phyloP scores from a whole-genome alignment of 1,284 basidiomycete species.

The Cutaneotrichosporon sp. region DNA sequence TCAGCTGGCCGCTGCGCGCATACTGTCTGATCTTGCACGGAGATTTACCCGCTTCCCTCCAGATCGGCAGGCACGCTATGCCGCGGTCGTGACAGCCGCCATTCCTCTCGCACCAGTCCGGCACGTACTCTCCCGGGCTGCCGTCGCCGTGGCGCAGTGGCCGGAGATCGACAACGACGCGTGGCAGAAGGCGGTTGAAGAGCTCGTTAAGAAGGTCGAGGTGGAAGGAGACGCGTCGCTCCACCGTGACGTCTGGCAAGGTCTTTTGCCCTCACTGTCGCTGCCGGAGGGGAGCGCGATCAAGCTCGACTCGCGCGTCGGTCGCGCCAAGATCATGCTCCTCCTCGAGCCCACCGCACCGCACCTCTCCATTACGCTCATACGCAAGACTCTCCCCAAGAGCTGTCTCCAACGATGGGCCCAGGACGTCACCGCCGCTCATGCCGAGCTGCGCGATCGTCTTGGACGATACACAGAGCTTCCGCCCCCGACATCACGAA shows the following conservation, averaged over 20 bases:
- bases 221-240: slow-evolving; percentile 17
- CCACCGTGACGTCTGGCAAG: slow-evolving; percentile 33
- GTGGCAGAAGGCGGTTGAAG: slow-evolving; percentile 16
- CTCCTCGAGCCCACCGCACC: slow-evolving; percentile 13
- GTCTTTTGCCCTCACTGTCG: slow-evolving; percentile 10
- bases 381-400: slow-evolving; percentile 5
- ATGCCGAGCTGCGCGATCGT: slow-evolving; percentile 15
- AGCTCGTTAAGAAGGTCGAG: slow-evolving; percentile 16
- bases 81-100: slow-evolving; percentile 11
- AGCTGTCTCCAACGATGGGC: slow-evolving; percentile 12
- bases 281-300: not conserved
- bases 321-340: slow-evolving; percentile 10
- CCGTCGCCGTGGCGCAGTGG: slow-evolving; percentile 17
- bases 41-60: slow-evolving; percentile 1
- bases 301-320: slow-evolving; percentile 9
- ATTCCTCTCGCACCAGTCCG: slow-evolving; percentile 1
- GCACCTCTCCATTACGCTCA: not conserved
- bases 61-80: slow-evolving; percentile 21
- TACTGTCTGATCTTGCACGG: slow-evolving; percentile 23
- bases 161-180: slow-evolving; percentile 12
- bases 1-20: slow-evolving; percentile 15
- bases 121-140: slow-evolving; percentile 25
- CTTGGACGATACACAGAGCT: slow-evolving; percentile 13
- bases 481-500: slow-evolving; percentile 15
- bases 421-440: not conserved